Evolutionary conservation across 306 rosid species (phyloP).

Genomic region (Quercus bicolor): DNA sequence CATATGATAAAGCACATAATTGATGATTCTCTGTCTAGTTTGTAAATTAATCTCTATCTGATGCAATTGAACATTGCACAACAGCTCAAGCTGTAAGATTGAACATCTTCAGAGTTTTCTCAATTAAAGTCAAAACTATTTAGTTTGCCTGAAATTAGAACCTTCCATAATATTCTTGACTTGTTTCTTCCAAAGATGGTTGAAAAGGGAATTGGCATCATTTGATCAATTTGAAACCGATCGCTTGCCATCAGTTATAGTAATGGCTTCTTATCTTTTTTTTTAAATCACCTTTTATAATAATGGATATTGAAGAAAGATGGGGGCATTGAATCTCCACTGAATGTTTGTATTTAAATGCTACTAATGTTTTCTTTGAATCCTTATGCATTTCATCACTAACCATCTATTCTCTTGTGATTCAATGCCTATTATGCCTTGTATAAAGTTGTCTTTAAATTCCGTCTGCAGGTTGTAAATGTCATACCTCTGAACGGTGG

Average conservation of each 20-base stretch:
- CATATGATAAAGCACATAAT: too few species aligned
- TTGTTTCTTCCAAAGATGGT: background rate
- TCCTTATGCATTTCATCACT: background rate
- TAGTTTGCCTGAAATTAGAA: background rate
- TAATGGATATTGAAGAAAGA: too few species aligned
- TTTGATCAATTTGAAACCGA: background rate
- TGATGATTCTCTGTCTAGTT: too few species aligned
- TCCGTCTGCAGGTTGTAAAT: conserved; percentile 48
- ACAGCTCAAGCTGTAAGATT: background rate
- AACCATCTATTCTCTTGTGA: background rate
- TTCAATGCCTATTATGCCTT: background rate
- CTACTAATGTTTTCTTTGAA: too few species aligned
- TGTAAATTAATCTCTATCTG: too few species aligned
- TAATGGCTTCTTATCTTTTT: background rate
- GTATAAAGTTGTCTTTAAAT: background rate
- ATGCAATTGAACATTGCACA: too few species aligned
- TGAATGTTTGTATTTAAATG: too few species aligned
- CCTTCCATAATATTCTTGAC: background rate
- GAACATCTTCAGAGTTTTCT: background rate
- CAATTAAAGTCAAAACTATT: background rate
- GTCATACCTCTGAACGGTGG: conserved; percentile 73
- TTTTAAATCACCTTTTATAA: too few species aligned
- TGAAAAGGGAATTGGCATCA: background rate
- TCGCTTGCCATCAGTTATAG: background rate
- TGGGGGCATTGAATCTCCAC: too few species aligned